Base-by-base conservation (phyloP, 2,329 filamentous ascomycete species). In the Bipolaris sorokiniana region DNA sequence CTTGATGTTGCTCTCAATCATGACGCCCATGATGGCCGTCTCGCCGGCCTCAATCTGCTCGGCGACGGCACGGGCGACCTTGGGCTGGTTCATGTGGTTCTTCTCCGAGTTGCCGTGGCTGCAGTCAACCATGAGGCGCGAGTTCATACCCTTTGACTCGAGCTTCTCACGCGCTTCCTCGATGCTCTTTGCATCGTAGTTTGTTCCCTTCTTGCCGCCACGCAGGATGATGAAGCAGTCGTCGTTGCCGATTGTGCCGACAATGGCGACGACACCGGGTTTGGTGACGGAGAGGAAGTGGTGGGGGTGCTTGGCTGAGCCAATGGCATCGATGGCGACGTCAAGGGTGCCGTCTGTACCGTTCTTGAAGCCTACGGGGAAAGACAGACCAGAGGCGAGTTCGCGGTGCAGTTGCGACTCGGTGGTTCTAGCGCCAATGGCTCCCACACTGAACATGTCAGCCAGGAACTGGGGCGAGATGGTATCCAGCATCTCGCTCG, bases 351-450 rank as follows among this genome's bases (percentile, higher is more conserved):
- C 95, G 76, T 99, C 95, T 31, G 95, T 99, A 64, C 95, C 95
- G 79, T 99, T 99, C 86, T 99, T 99, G 90, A 99, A 99, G 49
- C 95, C 95, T 10, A 99, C 92, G 1, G 95, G 95, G 89, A 97
- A 98, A 67, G 90, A 96, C 34, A 98, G 83, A 73, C 95, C 95
- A 51, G 90, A 95, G 20, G 95, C 94, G 62, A 99, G 82, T 80
- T 99, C 95, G 54, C 95, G 89, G 79, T 99, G 95, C 61, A 98
- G 84, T 81, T 99, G 95, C 49, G 89, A 93, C 81, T 99, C 95
- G 2, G 95, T 98, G 18, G 95, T 99, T 61, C 95, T 86, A n/a
- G 95, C 95, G 54, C 95, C 95, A 66, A 99, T 89, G 26, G 95
- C 95, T 54, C 95, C 95, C 11, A 97, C 88, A 36, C 91, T 96